Conservation (phyloP, 352 stramenopile species). For the Globisporangium canariense region DNA sequence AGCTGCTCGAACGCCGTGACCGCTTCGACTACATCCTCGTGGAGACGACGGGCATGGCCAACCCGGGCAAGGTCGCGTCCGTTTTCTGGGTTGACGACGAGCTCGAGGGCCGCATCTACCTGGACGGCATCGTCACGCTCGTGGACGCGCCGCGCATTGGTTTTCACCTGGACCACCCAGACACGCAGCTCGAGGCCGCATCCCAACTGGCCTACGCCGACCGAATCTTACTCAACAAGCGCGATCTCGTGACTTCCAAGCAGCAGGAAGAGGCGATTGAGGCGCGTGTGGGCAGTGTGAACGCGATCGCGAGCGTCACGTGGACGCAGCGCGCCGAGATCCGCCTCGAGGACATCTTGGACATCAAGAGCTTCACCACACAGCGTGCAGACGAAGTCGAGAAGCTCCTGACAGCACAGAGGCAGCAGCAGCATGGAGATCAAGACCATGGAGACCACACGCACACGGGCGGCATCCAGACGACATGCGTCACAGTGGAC, state of each 20-base stretch:
- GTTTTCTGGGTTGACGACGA: conserved; percentile 96
- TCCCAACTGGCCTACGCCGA: conserved; percentile 98
- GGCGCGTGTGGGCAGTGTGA: conserved; percentile 42
- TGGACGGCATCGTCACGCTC: conserved; percentile 97
- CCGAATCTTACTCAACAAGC: conserved; percentile 98
- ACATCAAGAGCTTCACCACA: conserved; percentile 79
- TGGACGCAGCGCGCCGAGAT: conserved; percentile 65
- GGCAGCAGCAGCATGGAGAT: conserved; percentile 18
- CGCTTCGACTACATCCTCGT: conserved; percentile 92
- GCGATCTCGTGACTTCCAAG: conserved; percentile 88
- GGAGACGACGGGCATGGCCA: conserved; percentile 94
- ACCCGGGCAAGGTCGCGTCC: conserved; percentile 92
- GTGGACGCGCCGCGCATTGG: conserved; percentile 94
- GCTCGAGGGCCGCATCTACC: conserved; percentile 79
- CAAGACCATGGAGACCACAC: conserved; percentile 17
- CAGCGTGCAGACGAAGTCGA: conserved; percentile 60
- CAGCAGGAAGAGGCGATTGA: conserved; percentile 38
- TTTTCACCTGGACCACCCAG: conserved; percentile 57
- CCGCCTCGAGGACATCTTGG: conserved; percentile 66
- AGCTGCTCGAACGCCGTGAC: conserved; percentile 75
- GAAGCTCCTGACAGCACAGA: conserved; percentile 20
- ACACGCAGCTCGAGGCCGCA: conserved; percentile 80
- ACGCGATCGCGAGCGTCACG: conserved; percentile 57
- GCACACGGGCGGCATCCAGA: conserved; percentile 70
- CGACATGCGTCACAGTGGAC: conserved; percentile 53